phyloP scores from a whole-genome alignment of 208 protist species.

The Polymyxa betae region DNA sequence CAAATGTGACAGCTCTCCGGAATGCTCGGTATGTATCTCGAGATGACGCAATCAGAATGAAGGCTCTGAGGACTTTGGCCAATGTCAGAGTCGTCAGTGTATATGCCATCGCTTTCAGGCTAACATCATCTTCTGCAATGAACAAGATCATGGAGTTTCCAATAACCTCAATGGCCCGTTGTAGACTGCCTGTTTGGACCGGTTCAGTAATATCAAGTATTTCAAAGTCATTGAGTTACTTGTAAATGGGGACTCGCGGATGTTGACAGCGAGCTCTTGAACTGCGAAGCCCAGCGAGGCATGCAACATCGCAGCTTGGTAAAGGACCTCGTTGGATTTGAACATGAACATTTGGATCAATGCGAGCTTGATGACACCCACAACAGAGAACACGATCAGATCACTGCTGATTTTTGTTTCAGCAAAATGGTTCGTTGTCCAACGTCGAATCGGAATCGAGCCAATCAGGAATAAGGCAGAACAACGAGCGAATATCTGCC shows the following conservation, averaged over 20 bases:
- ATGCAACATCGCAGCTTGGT: constrained; percentile 80
- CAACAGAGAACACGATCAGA: constrained; percentile 79
- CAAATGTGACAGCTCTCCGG: not conserved
- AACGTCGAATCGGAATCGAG: not conserved
- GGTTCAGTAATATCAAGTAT: constrained; percentile 73
- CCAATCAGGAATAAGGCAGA: constrained; percentile 10
- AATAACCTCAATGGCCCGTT: not conserved
- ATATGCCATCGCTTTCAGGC: constrained; percentile 29
- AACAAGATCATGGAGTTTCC: constrained; percentile 49
- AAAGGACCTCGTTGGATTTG: constrained; percentile 80
- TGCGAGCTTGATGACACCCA: constrained; percentile 84
- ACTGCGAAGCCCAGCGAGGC: constrained; percentile 76
- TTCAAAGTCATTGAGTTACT: constrained; percentile 76
- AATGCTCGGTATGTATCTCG: constrained; percentile 7
- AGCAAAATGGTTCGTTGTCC: not conserved
- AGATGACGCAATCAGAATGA: not conserved
- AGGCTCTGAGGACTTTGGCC: not conserved
- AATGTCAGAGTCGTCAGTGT: not conserved
- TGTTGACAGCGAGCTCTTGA: constrained; percentile 84
- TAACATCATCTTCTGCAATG: constrained; percentile 32
- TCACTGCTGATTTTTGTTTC: constrained; percentile 34
- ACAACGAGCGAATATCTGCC: constrained; percentile 22
- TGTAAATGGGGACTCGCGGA: constrained; percentile 82
- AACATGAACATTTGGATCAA: constrained; percentile 83
- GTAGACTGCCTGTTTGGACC: not conserved